Conservation (phyloP, 2,329 filamentous ascomycete species). For the Arachnomyces sp. region DNA sequence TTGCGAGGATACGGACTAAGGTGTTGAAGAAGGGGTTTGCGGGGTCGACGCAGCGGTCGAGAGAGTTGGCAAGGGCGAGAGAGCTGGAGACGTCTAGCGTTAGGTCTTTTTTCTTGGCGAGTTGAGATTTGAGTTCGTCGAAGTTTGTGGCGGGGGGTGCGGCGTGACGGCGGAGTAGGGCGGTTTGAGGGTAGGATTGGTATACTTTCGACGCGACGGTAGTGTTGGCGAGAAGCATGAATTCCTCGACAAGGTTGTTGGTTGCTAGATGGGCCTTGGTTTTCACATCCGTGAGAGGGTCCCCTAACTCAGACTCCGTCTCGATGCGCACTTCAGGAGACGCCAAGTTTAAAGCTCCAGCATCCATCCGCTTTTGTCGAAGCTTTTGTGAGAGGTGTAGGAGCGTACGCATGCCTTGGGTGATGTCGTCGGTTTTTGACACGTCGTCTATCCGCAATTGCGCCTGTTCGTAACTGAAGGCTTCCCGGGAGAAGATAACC, state of each 20-base stretch:
- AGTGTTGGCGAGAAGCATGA: conserved; percentile 98
- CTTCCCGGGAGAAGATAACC: conserved; percentile 91
- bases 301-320: conserved; percentile 88
- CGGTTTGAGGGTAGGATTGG: conserved; percentile 86
- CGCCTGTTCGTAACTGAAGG: conserved; percentile 95
- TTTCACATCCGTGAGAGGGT: conserved; percentile 83
- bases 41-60: conserved; percentile 74
- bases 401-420: conserved; percentile 76
- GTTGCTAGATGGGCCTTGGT: conserved; percentile 91
- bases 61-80: conserved; percentile 83
- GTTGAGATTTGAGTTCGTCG: conserved; percentile 83
- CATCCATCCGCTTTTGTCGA: conserved; percentile 91
- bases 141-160: conserved; percentile 94
- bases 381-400: conserved; percentile 86
- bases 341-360: conserved; percentile 86
- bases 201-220: conserved; percentile 87
- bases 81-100: conserved; percentile 78
- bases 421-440: conserved; percentile 81
- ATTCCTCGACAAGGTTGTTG: conserved; percentile 96
- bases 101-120: conserved; percentile 75
- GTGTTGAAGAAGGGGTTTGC: conserved; percentile 96
- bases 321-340: conserved; percentile 97
- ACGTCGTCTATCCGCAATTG: conserved; percentile 87
- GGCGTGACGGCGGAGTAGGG: conserved; percentile 83
- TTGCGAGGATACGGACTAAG: conserved; percentile 91